phyloP scores from a whole-genome alignment of 2,329 filamentous ascomycete genomes.

The Blastomyces percursus region DNA sequence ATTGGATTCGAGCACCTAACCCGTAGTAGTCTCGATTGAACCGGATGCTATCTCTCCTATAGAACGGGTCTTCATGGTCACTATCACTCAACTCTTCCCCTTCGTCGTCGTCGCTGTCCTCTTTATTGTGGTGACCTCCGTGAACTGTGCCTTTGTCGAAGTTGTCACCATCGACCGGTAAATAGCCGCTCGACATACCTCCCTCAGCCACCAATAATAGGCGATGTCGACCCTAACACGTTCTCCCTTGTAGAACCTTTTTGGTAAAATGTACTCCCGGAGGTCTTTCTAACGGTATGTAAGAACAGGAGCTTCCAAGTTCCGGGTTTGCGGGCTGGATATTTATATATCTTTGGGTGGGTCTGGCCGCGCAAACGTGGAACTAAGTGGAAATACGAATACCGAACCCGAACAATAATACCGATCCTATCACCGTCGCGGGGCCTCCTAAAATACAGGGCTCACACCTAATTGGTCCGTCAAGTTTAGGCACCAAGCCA shows the following conservation, averaged over 20 bases:
- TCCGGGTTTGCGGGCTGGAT: too few species aligned
- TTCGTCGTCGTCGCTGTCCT: neutral
- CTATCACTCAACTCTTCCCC: neutral
- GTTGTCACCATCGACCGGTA: conserved; percentile 10
- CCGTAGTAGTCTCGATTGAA: conserved; percentile 1
- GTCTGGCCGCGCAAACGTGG: neutral
- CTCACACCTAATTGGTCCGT: too few species aligned
- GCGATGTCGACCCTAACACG: neutral
- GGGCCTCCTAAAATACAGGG: too few species aligned
- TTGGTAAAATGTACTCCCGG: neutral
- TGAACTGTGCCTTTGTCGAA: neutral
- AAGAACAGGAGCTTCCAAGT: neutral
- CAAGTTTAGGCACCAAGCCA: too few species aligned
- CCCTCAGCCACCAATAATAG: neutral
- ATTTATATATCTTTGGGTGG: neutral
- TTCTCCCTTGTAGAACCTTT: neutral
- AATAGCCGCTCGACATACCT: conserved; percentile 13
- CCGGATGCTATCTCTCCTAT: neutral
- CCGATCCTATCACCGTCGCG: too few species aligned
- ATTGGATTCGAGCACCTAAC: neutral
- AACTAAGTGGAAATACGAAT: neutral
- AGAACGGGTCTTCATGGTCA: neutral
- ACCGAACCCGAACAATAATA: too few species aligned
- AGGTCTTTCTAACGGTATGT: neutral
- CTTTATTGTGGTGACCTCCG: neutral